A percentile compares a stretch with the other conserved stretches of the same genome.
phyloP scores from a whole-genome alignment of 2,329 filamentous ascomycete species.

The Colletotrichum sp. region DNA sequence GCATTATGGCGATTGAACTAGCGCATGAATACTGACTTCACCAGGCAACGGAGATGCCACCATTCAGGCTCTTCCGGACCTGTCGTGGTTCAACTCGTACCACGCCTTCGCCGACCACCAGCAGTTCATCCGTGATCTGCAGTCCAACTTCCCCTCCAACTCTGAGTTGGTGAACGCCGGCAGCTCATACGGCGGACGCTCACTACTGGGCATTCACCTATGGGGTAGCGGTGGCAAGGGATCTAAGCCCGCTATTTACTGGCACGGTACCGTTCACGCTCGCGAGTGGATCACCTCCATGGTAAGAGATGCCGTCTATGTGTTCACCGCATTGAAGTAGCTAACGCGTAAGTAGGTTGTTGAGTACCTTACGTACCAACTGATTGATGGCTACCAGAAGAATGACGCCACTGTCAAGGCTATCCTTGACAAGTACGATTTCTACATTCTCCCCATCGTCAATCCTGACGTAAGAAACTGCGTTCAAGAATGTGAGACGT shows the following conservation, averaged over 20 bases:
- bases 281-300: slow-evolving; percentile 66
- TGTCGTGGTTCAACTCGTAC: slow-evolving; percentile 58
- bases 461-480: slow-evolving; percentile 58
- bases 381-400: slow-evolving; percentile 51
- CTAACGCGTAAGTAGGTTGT: no score
- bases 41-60: neutral
- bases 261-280: slow-evolving; percentile 64
- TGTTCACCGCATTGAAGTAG: no score
- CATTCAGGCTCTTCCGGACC: slow-evolving; percentile 24
- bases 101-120: slow-evolving; percentile 57
- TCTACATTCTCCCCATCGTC: slow-evolving; percentile 68
- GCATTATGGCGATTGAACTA: no score
- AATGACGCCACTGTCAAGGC: slow-evolving; percentile 39
- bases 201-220: slow-evolving; percentile 68
- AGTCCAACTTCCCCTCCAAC: slow-evolving; percentile 44
- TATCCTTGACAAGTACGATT: slow-evolving; percentile 67
- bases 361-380: slow-evolving; percentile 57
- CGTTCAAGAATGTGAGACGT: neutral
- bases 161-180: slow-evolving; percentile 56
- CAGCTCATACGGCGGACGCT: slow-evolving; percentile 48
- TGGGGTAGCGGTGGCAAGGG: slow-evolving; percentile 52
- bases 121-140: slow-evolving; percentile 51
- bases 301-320: no score
- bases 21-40: neutral
- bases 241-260: slow-evolving; percentile 56